phyloP scores from a whole-genome alignment of 345 rosid species.

The Laguncularia racemosa region DNA sequence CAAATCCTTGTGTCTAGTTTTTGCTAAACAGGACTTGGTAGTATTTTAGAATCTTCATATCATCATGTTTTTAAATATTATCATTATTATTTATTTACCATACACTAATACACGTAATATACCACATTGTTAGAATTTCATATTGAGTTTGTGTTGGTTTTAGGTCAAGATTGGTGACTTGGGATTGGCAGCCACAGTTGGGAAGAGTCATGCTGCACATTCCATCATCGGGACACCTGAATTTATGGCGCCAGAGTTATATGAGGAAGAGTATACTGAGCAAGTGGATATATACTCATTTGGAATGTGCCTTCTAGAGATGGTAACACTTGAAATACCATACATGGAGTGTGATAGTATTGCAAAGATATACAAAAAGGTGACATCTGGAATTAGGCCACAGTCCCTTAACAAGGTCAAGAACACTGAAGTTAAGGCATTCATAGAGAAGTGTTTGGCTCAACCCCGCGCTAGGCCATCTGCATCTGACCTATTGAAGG shows the following conservation, averaged over 20 bases:
- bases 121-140: too few species aligned
- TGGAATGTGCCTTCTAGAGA: slow-evolving; percentile 85
- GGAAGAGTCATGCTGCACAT: slow-evolving; percentile 66
- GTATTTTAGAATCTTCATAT: too few species aligned
- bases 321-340: slow-evolving; percentile 71
- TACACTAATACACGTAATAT: too few species aligned
- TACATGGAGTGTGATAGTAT: slow-evolving; percentile 75
- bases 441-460: slow-evolving; percentile 74
- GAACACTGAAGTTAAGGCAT: slow-evolving; percentile 51
- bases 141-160: neutral
- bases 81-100: too few species aligned
- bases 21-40: too few species aligned
- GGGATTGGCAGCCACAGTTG: slow-evolving; percentile 73
- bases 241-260: slow-evolving; percentile 92
- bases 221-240: slow-evolving; percentile 91
- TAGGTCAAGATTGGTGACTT: slow-evolving; percentile 87
- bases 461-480: slow-evolving; percentile 61
- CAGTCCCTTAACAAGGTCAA: slow-evolving; percentile 48
- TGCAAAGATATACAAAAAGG: slow-evolving; percentile 72
- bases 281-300: slow-evolving; percentile 75
- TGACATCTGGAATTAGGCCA: slow-evolving; percentile 61
- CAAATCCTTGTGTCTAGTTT: too few species aligned
- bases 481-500: slow-evolving; percentile 58
- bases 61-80: neutral
- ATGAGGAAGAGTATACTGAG: slow-evolving; percentile 79